Base-by-base conservation (phyloP, 495 filamentous ascomycete genomes). In the Tuber melanosporum region DNA sequence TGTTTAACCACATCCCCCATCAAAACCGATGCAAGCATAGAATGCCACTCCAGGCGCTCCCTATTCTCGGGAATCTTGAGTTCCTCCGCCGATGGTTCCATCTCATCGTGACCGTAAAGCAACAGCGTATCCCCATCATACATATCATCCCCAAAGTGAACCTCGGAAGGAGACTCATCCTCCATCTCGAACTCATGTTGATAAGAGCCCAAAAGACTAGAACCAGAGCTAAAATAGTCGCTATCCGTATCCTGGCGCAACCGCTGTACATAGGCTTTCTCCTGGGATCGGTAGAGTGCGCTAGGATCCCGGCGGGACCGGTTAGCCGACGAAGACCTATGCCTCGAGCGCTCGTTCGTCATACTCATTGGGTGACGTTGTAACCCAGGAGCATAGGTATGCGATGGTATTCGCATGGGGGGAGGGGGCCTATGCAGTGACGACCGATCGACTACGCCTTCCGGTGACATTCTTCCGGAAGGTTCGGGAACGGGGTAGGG, bases 1-100 rank as follows among this genome's bases (percentile, higher is more conserved):
- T 99, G 95, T 78, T 93, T 92, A 39, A 99, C 95, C 17, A 99
- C 96, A 84, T 99, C 95, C 73, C 95, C 95, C 49, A 94, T 98
- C 79, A 99, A 85, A 5, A 99, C 95, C 1, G 93, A 94, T 43
- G 94, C 93, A 57, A 99, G 86, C 95, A 99, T 99, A 7, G 93
- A 92, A 85, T 99, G 95, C 95, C 95, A 99, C 85, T 99, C 96
- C 43, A 99, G 86, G 52, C 95, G 87, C 84, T 98, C 95, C 73
- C 95, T 89, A 82, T 95, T 98, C 79, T 89, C 90, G 1, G 93
- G 92, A 79, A 96, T 92, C 86, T 91, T 91, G 47, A 98, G 86
- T 83, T 99, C 96, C 76, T 98, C 95, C 44, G 91, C 85, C 6
- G 93, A 94, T 5, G 94, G 93, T 80, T 96, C 91, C 77, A 92